Base-by-base conservation (phyloP, 2,329 filamentous ascomycete species). In the Daldinia sp. region DNA sequence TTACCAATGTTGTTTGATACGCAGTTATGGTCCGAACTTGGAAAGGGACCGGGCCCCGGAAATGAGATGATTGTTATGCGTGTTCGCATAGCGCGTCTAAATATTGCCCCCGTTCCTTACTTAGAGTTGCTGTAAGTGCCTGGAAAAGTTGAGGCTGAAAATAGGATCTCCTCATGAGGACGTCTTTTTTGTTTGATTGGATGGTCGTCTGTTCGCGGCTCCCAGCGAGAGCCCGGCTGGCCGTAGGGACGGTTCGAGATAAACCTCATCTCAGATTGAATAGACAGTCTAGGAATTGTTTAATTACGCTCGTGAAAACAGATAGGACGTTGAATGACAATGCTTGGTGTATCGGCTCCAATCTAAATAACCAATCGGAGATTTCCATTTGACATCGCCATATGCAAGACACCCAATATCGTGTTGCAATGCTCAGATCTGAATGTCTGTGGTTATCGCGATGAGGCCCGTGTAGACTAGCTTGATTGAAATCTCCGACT, bases 141-240 rank as follows among this genome's bases (percentile, higher is more conserved):
- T 65, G 64, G 69, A 65, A 61, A 57, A 70, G 57, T 65, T 73
- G 72, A 72, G 72, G 68, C 72, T 73, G 70, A 73, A 72, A 70
- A 60, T 53, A 62, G 56, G 63, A 70, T 68, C 68, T 72, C 54
- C 65, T 65, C 55, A 65, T 67, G 54, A 69, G 39, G 50, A 64
- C 23, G 55, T 42, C 30, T 30, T 59, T 48, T 56, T 30, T 56
- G 39, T 64, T 53, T 71, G 69, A 72, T 72, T 73, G 67, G 71
- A 66, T 37, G 59, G 48, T 37, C 26, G 62, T 48, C 48, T 44
- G 66, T 15, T n/a, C 30, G 41, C 51, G 46, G 30, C 42, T 54
- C 33, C 33, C n/a, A 50, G 30, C 12, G 9, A 41, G 15, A 41
- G 20, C 54, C n/a, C 26, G 42, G 59, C 48, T 41, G 18, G 65